Evolutionary conservation across 805 yeast species (phyloP).

Genomic region (Cephaloascus fragrans): DNA sequence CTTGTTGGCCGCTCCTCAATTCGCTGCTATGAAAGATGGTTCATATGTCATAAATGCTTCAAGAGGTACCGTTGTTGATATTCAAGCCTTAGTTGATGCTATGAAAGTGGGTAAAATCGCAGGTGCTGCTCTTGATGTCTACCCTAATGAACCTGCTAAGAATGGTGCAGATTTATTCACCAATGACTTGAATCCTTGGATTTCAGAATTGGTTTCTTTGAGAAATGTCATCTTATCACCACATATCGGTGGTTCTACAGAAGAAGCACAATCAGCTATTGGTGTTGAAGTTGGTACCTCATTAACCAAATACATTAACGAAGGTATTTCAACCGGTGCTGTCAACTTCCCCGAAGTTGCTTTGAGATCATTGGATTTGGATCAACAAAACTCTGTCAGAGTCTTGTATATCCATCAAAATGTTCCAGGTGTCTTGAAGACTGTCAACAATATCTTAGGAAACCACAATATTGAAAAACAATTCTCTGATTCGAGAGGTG

Average conservation of each 20-base stretch:
- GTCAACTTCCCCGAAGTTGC: conserved; percentile 99
- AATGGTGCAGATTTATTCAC: conserved; percentile 79
- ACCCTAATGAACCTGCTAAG: conserved; percentile 94
- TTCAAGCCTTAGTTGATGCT: conserved; percentile 87
- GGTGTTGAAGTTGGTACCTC: conserved; percentile 92
- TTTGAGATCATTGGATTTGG: conserved; percentile 77
- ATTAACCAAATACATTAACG: conserved; percentile 85
- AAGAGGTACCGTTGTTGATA: conserved; percentile 96
- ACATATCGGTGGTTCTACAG: conserved; percentile 98
- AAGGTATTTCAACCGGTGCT: conserved; percentile 90
- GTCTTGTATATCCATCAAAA: conserved; percentile 94
- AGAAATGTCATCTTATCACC: conserved; percentile 92
- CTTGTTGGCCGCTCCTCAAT: conserved; percentile 81
- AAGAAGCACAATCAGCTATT: conserved; percentile 96
- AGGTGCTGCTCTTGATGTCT: conserved; percentile 95
- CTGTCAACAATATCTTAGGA: conserved; percentile 92
- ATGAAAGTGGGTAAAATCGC: conserved; percentile 90
- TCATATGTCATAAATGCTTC: conserved; percentile 91
- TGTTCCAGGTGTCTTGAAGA: conserved; percentile 97
- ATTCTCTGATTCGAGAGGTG: conserved; percentile 94
- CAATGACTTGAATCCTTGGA: conserved; percentile 71
- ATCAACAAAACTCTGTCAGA: conserved; percentile 83
- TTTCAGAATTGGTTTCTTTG: conserved; percentile 68
- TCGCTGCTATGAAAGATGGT: conserved; percentile 95
- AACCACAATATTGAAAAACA: conserved; percentile 96